These are phyloP conservation scores for Kodamaea leandrae DNA, from an alignment of 805 yeast genomes.

Conservation along the genomic window DNA sequence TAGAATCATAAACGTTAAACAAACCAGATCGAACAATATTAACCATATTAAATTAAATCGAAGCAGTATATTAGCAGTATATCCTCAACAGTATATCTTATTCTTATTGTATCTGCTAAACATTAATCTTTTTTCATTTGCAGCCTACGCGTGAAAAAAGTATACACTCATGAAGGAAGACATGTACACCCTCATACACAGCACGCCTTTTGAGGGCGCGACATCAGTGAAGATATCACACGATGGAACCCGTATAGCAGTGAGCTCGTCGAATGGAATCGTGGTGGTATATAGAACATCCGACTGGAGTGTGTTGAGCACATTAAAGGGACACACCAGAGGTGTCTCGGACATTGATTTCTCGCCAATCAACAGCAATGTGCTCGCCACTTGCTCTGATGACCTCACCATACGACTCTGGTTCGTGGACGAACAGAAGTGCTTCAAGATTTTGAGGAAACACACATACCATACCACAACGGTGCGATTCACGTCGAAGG, in stretches of 20 bases:
- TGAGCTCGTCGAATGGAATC: constrained; percentile 35
- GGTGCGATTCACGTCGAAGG: constrained; percentile 67
- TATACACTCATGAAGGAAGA: constrained; percentile 1
- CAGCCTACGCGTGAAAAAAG: no score
- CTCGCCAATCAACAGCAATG: constrained; percentile 65
- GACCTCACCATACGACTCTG: constrained; percentile 78
- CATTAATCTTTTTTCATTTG: no score
- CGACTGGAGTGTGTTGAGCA: constrained; percentile 29
- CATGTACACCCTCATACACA: constrained; percentile 15
- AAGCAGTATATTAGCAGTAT: no score
- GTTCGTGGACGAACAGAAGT: constrained; percentile 52
- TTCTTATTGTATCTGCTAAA: no score
- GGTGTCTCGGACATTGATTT: constrained; percentile 78
- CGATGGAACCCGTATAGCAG: constrained; percentile 55
- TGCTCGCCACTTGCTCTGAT: constrained; percentile 82
- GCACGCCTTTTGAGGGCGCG: constrained; percentile 18
- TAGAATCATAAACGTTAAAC: no score
- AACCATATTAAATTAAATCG: no score
- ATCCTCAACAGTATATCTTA: no score
- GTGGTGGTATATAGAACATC: constrained; percentile 25
- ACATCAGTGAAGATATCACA: constrained; percentile 60
- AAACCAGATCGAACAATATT: no score
- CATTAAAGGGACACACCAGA: constrained; percentile 55
- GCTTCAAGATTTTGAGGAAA: constrained; percentile 55
- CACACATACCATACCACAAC: constrained; percentile 84